Evolutionary conservation across 1,139 yeast genomes (phyloP).

Genomic region (Debaryomycetaceae sp.): DNA sequence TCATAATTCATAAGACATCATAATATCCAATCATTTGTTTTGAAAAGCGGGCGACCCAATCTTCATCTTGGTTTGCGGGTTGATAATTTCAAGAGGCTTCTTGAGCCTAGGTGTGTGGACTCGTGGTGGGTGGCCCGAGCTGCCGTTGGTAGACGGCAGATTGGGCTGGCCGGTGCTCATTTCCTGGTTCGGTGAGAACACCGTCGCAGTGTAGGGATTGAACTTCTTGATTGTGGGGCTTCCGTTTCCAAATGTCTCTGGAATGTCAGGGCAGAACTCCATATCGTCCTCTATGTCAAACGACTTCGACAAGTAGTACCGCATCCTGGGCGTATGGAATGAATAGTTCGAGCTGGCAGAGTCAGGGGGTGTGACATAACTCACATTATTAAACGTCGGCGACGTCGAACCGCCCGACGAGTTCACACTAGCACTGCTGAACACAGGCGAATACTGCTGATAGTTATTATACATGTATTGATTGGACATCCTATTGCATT

Average conservation of each 20-base stretch:
- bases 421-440: slow-evolving; percentile 9
- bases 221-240: slow-evolving; percentile 39
- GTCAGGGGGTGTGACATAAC: slow-evolving; percentile 18
- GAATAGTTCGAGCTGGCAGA: slow-evolving; percentile 24
- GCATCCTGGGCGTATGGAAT: slow-evolving; percentile 41
- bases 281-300: slow-evolving; percentile 64
- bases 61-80: slow-evolving; percentile 72
- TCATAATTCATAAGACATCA: not conserved
- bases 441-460: slow-evolving; percentile 37
- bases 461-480: slow-evolving; percentile 33
- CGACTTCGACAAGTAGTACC: slow-evolving; percentile 52
- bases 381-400: slow-evolving; percentile 29
- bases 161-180: slow-evolving; percentile 7
- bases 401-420: slow-evolving; percentile 13
- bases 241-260: slow-evolving; percentile 14
- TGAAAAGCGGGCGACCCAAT: slow-evolving; percentile 51
- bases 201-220: slow-evolving; percentile 58
- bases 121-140: slow-evolving; percentile 28
- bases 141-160: slow-evolving; percentile 8
- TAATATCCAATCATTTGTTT: slow-evolving; percentile 8
- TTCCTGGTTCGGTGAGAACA: slow-evolving; percentile 43
- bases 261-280: slow-evolving; percentile 64
- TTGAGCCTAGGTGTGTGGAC: slow-evolving; percentile 55
- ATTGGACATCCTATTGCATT: slow-evolving; percentile 22
- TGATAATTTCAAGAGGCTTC: slow-evolving; percentile 70